These are phyloP conservation scores for Dictyostelium citrinum DNA, from an alignment of 78 protist genomes.

Conservation along the genomic window DNA sequence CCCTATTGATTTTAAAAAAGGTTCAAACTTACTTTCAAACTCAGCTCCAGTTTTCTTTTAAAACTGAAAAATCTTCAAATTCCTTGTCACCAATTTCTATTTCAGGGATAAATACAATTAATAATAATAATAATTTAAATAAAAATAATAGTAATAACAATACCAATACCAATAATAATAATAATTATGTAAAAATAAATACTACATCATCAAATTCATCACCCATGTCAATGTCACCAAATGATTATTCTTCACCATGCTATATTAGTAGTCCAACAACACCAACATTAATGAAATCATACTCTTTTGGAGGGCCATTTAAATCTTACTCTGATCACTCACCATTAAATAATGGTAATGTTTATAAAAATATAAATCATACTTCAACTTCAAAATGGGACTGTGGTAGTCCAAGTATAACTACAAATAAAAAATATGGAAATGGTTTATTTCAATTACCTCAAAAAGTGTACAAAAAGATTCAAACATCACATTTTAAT, in stretches of 20 bases:
- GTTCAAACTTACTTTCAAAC: neutral
- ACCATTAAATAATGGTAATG: neutral
- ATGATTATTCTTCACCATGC: neutral
- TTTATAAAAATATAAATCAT: neutral
- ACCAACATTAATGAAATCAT: neutral
- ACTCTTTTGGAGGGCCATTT: neutral
- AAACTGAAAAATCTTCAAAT: neutral
- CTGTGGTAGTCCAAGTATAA: neutral
- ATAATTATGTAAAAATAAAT: neutral
- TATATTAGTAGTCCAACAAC: neutral
- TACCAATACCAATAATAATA: neutral
- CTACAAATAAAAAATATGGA: neutral
- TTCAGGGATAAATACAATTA: neutral
- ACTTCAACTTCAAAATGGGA: neutral
- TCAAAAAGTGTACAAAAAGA: neutral
- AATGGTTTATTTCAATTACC: constrained; percentile 4
- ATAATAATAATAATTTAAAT: neutral
- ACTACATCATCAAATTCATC: neutral
- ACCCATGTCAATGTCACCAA: neutral
- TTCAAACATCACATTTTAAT: neutral
- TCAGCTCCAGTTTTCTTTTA: constrained; percentile 21
- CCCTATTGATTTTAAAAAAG: neutral
- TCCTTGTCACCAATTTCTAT: constrained; percentile 5
- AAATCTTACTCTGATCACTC: neutral
- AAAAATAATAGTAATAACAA: neutral